Percentiles rank a stretch among this genome's conserved stretches.
Evolutionary conservation across 805 yeast genomes (phyloP).

Genomic region (Candida railenensis): DNA sequence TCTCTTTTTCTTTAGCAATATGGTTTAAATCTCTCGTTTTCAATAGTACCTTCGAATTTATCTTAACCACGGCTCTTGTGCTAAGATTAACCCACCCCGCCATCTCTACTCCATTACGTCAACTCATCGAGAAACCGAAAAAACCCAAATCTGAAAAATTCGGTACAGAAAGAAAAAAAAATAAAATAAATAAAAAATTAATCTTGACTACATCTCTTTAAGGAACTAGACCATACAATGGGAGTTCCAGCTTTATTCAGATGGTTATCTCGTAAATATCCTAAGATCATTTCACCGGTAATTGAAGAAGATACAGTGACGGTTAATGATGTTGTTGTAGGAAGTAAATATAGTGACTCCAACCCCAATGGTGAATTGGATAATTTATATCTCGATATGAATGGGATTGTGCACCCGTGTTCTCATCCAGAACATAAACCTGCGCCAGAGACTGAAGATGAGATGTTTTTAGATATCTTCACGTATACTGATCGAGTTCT

Average conservation of each 20-base stretch:
- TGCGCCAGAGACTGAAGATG: constrained; percentile 94
- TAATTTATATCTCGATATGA: constrained; percentile 93
- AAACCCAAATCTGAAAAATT: not conserved
- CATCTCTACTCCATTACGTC: not conserved
- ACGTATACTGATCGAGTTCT: constrained; percentile 89
- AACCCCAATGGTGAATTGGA: constrained; percentile 97
- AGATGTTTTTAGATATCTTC: constrained; percentile 92
- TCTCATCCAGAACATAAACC: constrained; percentile 97
- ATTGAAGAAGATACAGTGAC: constrained; percentile 58
- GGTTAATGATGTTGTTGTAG: constrained; percentile 47
- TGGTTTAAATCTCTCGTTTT: too few species aligned
- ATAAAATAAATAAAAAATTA: too few species aligned
- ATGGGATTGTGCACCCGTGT: constrained; percentile 99
- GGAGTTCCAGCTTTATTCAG: constrained; percentile 98
- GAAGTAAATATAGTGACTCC: constrained; percentile 60
- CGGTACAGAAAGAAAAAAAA: not conserved
- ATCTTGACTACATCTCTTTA: too few species aligned
- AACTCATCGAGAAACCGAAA: not conserved
- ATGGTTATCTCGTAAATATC: constrained; percentile 92
- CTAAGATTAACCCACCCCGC: too few species aligned
- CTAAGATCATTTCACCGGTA: constrained; percentile 90
- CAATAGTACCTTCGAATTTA: too few species aligned
- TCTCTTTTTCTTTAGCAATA: too few species aligned
- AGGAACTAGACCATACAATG: too few species aligned
- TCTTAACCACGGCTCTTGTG: not conserved